Evolutionary conservation across 768 basidiomycete genomes (phyloP), one percentile per base, ranked within the genome.

Genomic region (Gloeostereum incarnatum): DNA sequence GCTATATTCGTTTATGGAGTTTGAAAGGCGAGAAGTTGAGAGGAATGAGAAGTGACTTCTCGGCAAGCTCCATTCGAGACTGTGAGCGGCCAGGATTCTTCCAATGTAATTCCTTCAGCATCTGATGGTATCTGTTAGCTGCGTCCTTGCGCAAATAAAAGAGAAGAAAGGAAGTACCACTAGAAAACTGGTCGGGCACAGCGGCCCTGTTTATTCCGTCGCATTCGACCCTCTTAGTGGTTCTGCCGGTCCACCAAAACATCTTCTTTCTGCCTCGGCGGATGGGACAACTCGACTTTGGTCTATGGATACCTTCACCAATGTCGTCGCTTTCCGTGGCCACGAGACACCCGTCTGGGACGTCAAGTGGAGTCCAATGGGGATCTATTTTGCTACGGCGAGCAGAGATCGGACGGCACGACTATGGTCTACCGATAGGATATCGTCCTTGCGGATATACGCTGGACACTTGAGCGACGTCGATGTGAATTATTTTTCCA

Each of bases 271-370:
- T 11, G 74, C 83, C 2, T 98, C 96, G 10, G 88, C 92, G 31
- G 96, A 99, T 54, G 77, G 86, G 1, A 93, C 94, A 0, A 65
- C 81, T 30, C 78, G 96, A 9, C 61, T 99, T 14, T 99, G 96
- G 96, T 94, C 91, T 4, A 64, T 97, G 58, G 91, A 98, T 45
- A 96, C 94, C 1, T 78, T 91, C 71, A 76, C 86, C 11, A 96
- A 96, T 49, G 62, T 98, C 7, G 92, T 92, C 14, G 92, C 84
- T 5, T 99, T 92, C 54, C 75, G 91, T 23, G 94, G 96, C 0
- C 96, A 99, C 50, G 83, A 93, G 54, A 93, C 96, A 57, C 92
- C 96, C 0, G 81, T 99, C 1, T 99, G 96, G 96, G 96, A 98
- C 49, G 92, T 94, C 9, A 84, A 97, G 55, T 99, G 96, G 96